These are phyloP conservation scores for Jatropha multifida DNA, from an alignment of 441 rosid genomes.

Conservation along the genomic window DNA sequence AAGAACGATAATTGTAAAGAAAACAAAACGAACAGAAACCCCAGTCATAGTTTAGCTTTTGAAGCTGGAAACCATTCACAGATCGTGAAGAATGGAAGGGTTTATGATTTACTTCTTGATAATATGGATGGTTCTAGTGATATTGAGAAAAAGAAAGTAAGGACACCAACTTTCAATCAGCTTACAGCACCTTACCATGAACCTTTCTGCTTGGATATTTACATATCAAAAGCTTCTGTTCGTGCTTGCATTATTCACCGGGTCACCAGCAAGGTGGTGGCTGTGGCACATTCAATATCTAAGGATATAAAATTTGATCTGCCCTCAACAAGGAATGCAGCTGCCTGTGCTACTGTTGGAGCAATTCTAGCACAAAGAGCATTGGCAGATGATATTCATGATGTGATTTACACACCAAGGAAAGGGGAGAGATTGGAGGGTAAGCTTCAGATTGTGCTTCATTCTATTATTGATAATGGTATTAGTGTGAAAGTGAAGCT, in stretches of 20 bases:
- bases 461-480: constrained; percentile 65
- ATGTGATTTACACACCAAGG: constrained; percentile 73
- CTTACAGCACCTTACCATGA: constrained; percentile 83
- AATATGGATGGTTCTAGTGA: constrained; percentile 23
- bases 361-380: constrained; percentile 71
- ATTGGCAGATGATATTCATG: constrained; percentile 73
- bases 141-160: constrained; percentile 47
- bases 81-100: constrained; percentile 23
- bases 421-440: constrained; percentile 76
- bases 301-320: constrained; percentile 83
- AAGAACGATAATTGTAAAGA: constrained; percentile 31
- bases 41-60: neutral
- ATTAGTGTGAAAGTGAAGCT: constrained; percentile 80
- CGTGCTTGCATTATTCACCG: constrained; percentile 81
- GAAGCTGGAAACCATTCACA: constrained; percentile 22
- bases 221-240: constrained; percentile 76
- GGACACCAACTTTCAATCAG: constrained; percentile 82
- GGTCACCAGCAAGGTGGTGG: constrained; percentile 85
- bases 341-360: constrained; percentile 72
- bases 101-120: constrained; percentile 14
- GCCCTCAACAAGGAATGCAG: constrained; percentile 60
- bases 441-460: constrained; percentile 75
- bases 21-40: constrained; percentile 27
- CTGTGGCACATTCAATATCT: constrained; percentile 81
- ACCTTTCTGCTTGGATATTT: constrained; percentile 85